These are phyloP conservation scores for Chrysopogon serrulatus DNA, from an alignment of 176 grass and related monocot genomes.

Conservation along the genomic window DNA sequence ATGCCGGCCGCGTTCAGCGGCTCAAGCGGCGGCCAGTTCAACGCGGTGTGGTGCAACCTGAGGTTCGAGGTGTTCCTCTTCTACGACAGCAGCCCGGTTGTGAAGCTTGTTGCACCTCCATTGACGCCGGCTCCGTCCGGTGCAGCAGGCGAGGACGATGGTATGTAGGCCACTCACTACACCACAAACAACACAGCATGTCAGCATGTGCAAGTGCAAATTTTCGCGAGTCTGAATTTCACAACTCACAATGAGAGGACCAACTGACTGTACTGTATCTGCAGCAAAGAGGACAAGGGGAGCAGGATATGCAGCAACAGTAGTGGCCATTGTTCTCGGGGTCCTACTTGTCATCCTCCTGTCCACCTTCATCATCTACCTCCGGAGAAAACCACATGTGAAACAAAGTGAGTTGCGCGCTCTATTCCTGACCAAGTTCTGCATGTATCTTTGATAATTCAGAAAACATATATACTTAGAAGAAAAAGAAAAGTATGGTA, in stretches of 20 bases:
- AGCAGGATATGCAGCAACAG: background rate
- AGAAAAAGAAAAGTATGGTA: background rate
- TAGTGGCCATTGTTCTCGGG: constrained; percentile 10
- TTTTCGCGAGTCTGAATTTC: too few relatives aligned
- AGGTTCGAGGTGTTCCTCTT: background rate
- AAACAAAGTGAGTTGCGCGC: background rate
- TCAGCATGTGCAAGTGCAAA: too few relatives aligned
- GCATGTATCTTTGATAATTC: background rate
- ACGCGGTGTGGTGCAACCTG: constrained; percentile 15
- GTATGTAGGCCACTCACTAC: background rate
- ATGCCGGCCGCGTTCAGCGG: constrained; percentile 10
- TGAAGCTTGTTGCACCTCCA: background rate
- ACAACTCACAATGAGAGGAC: too few relatives aligned
- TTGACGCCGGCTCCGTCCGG: background rate
- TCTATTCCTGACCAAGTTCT: background rate
- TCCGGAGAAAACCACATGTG: constrained; percentile 1
- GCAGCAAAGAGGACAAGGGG: constrained; percentile 1
- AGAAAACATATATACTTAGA: background rate
- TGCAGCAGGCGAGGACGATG: background rate
- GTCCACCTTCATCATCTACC: background rate
- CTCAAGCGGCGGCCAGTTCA: background rate
- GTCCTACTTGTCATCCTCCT: background rate
- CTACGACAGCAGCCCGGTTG: background rate
- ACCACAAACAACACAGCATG: too few relatives aligned
- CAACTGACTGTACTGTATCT: background rate